Conservation (phyloP, 2,329 filamentous ascomycete species). For the Scedosporium boydii region DNA sequence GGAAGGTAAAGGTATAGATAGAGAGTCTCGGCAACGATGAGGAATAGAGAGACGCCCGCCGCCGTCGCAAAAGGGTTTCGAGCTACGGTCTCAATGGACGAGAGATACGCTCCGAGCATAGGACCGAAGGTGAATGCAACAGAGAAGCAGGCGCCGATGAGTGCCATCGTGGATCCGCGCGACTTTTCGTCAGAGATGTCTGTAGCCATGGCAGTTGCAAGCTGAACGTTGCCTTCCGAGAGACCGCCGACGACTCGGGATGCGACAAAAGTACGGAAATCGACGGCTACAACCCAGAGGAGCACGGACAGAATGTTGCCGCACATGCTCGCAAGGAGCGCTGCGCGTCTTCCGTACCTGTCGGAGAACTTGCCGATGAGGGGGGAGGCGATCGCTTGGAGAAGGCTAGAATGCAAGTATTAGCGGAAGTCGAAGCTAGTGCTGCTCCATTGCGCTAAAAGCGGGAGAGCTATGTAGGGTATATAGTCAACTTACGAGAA, state of each 20-base stretch:
- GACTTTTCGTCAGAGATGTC: constrained; percentile 84
- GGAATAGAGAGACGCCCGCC: constrained; percentile 72
- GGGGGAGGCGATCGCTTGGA: constrained; percentile 87
- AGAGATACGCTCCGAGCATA: constrained; percentile 78
- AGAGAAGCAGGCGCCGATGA: constrained; percentile 94
- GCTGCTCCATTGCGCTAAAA: background rate
- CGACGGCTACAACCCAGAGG: constrained; percentile 85
- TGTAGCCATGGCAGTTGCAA: constrained; percentile 91
- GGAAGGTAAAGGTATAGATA: constrained; percentile 81
- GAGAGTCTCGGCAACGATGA: constrained; percentile 78
- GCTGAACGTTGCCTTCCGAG: constrained; percentile 93
- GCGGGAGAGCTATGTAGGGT: background rate
- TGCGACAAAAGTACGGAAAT: constrained; percentile 94
- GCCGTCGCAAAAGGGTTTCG: constrained; percentile 92
- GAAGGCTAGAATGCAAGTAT: constrained; percentile 44
- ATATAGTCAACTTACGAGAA: constrained; percentile 49
- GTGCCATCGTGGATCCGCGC: constrained; percentile 85
- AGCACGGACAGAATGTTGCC: constrained; percentile 91
- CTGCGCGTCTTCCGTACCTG: constrained; percentile 74
- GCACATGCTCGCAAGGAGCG: constrained; percentile 81
- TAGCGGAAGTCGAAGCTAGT: background rate
- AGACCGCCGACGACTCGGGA: constrained; percentile 85
- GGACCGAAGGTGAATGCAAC: constrained; percentile 96
- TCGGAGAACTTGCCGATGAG: constrained; percentile 86
- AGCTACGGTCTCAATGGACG: constrained; percentile 65